Base-by-base conservation (phyloP, 768 basidiomycete genomes). In the Dentipellis fragilis region DNA sequence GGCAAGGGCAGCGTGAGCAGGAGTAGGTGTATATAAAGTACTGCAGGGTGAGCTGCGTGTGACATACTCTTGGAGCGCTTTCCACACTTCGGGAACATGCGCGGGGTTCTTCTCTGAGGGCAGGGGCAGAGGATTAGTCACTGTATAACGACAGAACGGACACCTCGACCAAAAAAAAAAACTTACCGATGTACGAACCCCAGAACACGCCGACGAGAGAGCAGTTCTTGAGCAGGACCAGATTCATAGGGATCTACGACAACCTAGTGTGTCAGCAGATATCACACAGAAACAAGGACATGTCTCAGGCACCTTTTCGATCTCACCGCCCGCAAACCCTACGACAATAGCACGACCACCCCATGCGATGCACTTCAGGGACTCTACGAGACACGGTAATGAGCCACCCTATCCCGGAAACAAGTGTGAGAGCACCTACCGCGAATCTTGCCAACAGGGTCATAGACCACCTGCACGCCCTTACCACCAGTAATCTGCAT, bases 311-410 rank as follows among this genome's bases (percentile, higher is more conserved):
- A 87, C 86, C 75, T 91, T 89, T 68, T 93, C 91, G 54, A 95
- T 91, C 11, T 75, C 69, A 3, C 90, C 90, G 7, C 79, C 88
- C 3, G 88, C 91, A 68, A 94, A 98, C 6, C 95, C 96, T 52
- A 99, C 85, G n/a, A 98, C 88, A 10, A 99, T 64, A 1, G 88
- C 85, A 12, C 95, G 80, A 1, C 94, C 93, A 67, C 94, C 93
- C 85, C 94, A 97, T 0, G 87, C 89, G 55, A 93, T 89, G 67
- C 93, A 95, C 67, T 94, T 98, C 55, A 97, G 66, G 49, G 79
- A 86, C 67, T 91, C 93, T 89, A 47, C 64, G 63, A 57, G 59
- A 52, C 54, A 29, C 56, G 19, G 7, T 54, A 37, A 54, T 21
- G 29, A 36, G 38, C 54, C 47, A 37, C 36, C 9, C 35, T 39